Conservation (phyloP, 108 stramenopile species). For the Fistulifera pelliculosa region DNA sequence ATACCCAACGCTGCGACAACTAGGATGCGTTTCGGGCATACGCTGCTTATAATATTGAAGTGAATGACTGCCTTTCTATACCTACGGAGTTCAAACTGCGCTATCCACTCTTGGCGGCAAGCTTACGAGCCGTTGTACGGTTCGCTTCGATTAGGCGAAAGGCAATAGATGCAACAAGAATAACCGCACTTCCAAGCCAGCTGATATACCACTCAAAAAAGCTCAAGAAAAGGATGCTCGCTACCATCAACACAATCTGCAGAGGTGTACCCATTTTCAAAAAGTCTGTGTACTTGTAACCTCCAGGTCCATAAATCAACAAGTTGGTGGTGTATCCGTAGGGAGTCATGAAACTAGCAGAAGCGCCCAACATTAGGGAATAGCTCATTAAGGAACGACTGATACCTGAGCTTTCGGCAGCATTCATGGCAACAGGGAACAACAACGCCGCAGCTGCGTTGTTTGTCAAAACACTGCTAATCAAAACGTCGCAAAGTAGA, state of each 20-base stretch:
- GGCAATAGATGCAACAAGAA: conserved; percentile 1
- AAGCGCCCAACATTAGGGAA: conserved; percentile 71
- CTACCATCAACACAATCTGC: conserved; percentile 70
- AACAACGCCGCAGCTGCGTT: conserved; percentile 82
- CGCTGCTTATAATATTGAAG: too few relatives aligned
- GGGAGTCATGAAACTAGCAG: conserved; percentile 76
- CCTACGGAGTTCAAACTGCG: too few relatives aligned
- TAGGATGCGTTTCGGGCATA: too few relatives aligned
- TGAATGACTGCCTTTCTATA: too few relatives aligned
- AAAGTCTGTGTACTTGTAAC: conserved; percentile 75
- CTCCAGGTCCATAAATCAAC: conserved; percentile 79
- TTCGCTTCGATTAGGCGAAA: background rate
- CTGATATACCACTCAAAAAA: conserved; percentile 12
- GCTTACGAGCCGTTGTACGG: too few relatives aligned
- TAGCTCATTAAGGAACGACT: conserved; percentile 63
- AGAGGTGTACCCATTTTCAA: conserved; percentile 66
- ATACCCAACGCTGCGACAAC: too few relatives aligned
- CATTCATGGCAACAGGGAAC: conserved; percentile 80
- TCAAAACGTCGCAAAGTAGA: conserved; percentile 79
- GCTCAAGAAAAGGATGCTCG: conserved; percentile 32
- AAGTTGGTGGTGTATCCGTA: conserved; percentile 80
- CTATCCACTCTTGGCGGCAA: too few relatives aligned
- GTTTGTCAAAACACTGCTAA: conserved; percentile 77
- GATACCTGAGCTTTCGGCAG: conserved; percentile 51
- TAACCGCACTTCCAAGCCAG: conserved; percentile 2